Evolutionary conservation across 2,329 filamentous ascomycete genomes (phyloP), one percentile per base, ranked within the genome.

Genomic region (Furcasterigmium furcatum): DNA sequence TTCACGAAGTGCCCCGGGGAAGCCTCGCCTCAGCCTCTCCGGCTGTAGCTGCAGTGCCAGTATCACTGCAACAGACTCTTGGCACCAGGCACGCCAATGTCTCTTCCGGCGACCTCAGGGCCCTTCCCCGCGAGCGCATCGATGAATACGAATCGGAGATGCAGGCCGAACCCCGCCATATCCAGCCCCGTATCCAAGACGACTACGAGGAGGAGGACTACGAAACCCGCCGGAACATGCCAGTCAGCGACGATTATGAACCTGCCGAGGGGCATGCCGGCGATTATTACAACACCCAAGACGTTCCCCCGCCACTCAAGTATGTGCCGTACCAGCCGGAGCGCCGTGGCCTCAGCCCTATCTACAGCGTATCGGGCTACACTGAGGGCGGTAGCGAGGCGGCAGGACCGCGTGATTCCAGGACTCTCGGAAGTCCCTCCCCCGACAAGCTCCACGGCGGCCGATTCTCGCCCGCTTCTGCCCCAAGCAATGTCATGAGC

Each of bases 311-410:
- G 4, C 81, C 80, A 14, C 65, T 84, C 22, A 80, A 79, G 52
- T 87, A 86, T 54, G 74, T 84, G n/a, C 80, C 85, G 2, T 85
- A 88, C 51, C 78, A 84, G 55, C 76, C 82, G 10, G 81, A 86
- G 54, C 77, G 81, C 43, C 85, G 88, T 35, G 85, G 84, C 10
- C 68, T 95, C 41, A 96, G 91, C 60, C 92, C 92, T 1, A 91
- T 95, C 48, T 91, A 94, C 55, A 96, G 91, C 57, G 88, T 96
- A 14, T 92, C 90, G 10, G 94, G 91, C 51, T 92, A 91, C 57
- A 85, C 82, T 4, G 84, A 91, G 56, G 81, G 82, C 39, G 82
- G 82, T 44, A 84, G 74, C 56, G 77, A 84, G 50, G 68, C 71
- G 22, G 74, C 75, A 27, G 67, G 68, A 24, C 79, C 78, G 55